A percentile compares a stretch with the other conserved stretches of the same genome.
Conservation (phyloP, 1,139 yeast species). For the Blastobotrys aristatus region DNA sequence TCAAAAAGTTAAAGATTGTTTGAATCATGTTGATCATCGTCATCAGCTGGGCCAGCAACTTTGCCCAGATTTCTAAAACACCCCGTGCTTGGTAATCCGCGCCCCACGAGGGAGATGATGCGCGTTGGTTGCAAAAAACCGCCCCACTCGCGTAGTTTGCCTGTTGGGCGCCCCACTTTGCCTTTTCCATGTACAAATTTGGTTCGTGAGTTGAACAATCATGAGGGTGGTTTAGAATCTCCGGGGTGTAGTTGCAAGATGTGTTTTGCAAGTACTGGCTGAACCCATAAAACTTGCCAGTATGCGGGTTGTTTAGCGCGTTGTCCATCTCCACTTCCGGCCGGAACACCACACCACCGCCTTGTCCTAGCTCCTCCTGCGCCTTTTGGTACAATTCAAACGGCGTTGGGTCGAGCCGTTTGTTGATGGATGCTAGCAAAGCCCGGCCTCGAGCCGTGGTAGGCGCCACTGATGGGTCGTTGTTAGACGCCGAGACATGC, state of each 20-base stretch:
- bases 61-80: background rate
- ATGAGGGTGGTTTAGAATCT: background rate
- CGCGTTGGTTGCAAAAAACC: background rate
- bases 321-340: background rate
- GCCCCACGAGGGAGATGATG: no score
- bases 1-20: background rate
- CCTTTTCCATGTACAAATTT: constrained; percentile 3
- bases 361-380: background rate
- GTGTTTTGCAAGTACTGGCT: background rate
- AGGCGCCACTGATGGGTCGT: background rate
- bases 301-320: background rate
- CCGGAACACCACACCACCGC: background rate
- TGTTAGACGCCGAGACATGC: no score
- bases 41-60: background rate
- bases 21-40: background rate
- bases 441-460: background rate
- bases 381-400: background rate
- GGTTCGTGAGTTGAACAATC: background rate
- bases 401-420: background rate
- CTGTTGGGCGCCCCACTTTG: background rate
- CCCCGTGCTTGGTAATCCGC: no score
- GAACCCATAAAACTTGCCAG: background rate
- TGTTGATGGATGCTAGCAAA: background rate
- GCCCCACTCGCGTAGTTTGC: background rate
- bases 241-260: background rate